A percentile compares a stretch with the other conserved stretches of the same genome.
phyloP scores from a whole-genome alignment of 306 rosid species.

The Vigna hirtella region DNA sequence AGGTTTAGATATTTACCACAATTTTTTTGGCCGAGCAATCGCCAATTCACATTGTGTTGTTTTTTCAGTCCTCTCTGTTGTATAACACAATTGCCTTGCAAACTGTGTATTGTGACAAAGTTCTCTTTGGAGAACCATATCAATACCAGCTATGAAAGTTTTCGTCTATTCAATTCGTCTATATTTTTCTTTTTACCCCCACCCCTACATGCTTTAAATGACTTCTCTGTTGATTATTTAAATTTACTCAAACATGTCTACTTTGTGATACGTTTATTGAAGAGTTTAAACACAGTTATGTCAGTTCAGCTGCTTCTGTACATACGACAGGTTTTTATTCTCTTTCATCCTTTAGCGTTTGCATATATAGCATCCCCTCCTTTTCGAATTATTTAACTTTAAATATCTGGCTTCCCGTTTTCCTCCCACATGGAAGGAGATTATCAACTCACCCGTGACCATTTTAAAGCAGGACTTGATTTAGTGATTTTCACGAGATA shows the following conservation, averaged over 20 bases:
- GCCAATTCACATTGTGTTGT: conserved; percentile 4
- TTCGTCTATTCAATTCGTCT: background rate
- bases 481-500: conserved; percentile 6
- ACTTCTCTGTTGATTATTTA: background rate
- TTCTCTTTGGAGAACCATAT: conserved; percentile 11
- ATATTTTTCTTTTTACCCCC: background rate
- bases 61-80: background rate
- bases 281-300: background rate
- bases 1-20: background rate
- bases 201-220: background rate
- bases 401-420: background rate
- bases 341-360: background rate
- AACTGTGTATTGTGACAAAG: background rate
- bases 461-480: background rate
- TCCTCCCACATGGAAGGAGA: background rate
- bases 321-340: background rate
- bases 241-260: background rate
- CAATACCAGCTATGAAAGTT: background rate
- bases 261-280: background rate
- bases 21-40: background rate
- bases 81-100: background rate
- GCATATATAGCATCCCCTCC: background rate
- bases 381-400: background rate
- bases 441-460: background rate
- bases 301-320: background rate